Evolutionary conservation across 192 early-diverging fungal genomes (phyloP), one percentile per base, ranked within the genome.

Genomic region (Podila minutissima): DNA sequence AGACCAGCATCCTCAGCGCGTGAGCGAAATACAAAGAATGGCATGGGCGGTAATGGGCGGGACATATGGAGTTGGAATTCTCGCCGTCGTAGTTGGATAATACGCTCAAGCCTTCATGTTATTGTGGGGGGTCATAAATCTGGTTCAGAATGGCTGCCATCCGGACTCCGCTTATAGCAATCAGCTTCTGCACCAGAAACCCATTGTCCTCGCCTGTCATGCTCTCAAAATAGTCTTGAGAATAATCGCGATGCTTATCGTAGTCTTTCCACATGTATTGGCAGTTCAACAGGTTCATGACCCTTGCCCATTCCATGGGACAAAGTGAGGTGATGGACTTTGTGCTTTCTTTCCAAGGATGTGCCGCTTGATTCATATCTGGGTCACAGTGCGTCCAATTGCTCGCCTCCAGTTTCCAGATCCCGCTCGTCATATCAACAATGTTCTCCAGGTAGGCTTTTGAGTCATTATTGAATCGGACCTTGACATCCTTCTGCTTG

Each of bases 81-180:
- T 35, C 33, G 33, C 33, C 33, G 5, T 3, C 33, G 5, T 35
- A 35, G 5, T n/a, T 35, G 33, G 33, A 35, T 2, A 35, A 6
- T 35, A 35, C 5, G 33, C 33, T 35, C 33, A 35, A 35, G 33
- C 33, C 33, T 35, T 35, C 33, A 35, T 35, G 33, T 35, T 35
- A 35, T 35, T 7, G 60, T 28, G 75, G n/a, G n/a, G n/a, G 64
- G 32, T 78, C 75, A 32, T 78, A 78, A 58, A 78, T 78, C 62
- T 78, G 59, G 65, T 86, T 86, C 22, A 86, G 74, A 7, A 86
- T 69, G 13, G 75, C 69, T 2, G 85, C 85, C 69, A 86, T 86
- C 12, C 85, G 70, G 62, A 82, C 59, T 22, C 85, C 85, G 46
- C 76, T 67, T 72, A 86, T 83, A 32, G 82, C 70, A 57, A 86